Percentiles rank a stretch among this genome's conserved stretches.
These are phyloP conservation scores for Byssothecium circinans DNA, from an alignment of 2,329 filamentous ascomycete genomes.

Conservation along the genomic window DNA sequence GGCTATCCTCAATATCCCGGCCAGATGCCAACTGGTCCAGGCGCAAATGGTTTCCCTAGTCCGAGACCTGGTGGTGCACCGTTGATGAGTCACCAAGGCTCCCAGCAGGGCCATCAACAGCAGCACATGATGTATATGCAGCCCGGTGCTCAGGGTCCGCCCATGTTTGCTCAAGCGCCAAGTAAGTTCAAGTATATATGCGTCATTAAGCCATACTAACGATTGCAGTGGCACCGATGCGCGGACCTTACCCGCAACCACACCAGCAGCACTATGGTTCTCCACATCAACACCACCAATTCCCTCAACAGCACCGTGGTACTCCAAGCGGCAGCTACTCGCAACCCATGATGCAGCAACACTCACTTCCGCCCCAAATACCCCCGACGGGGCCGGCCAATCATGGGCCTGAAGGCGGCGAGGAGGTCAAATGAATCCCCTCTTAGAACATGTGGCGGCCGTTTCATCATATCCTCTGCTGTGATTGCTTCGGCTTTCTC, in stretches of 20 bases:
- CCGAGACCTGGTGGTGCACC: slow-evolving; percentile 75
- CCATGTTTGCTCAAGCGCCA: slow-evolving; percentile 70
- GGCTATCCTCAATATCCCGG: slow-evolving; percentile 65
- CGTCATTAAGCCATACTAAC: slow-evolving; percentile 11
- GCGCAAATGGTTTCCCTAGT: slow-evolving; percentile 80
- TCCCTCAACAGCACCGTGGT: slow-evolving; percentile 44
- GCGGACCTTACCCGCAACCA: slow-evolving; percentile 42
- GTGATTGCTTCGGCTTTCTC: slow-evolving; percentile 12
- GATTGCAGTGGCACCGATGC: slow-evolving; percentile 42
- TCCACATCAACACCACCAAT: slow-evolving; percentile 46
- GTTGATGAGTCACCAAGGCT: slow-evolving; percentile 94
- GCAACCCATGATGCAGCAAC: slow-evolving; percentile 47
- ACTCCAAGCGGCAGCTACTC: slow-evolving; percentile 45
- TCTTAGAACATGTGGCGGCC: neutral
- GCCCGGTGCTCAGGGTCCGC: slow-evolving; percentile 73
- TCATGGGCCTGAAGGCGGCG: slow-evolving; percentile 36
- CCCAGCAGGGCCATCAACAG: slow-evolving; percentile 79
- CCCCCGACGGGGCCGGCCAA: slow-evolving; percentile 39
- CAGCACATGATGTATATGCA: slow-evolving; percentile 74
- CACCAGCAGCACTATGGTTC: slow-evolving; percentile 45
- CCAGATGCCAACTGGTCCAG: slow-evolving; percentile 56
- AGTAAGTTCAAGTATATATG: slow-evolving; percentile 59
- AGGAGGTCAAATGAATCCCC: slow-evolving; percentile 42
- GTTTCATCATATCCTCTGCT: slow-evolving; percentile 13
- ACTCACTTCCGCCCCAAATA: slow-evolving; percentile 42